Conservation (phyloP, 2,329 filamentous ascomycete genomes). For the Phialocephala sp. region DNA sequence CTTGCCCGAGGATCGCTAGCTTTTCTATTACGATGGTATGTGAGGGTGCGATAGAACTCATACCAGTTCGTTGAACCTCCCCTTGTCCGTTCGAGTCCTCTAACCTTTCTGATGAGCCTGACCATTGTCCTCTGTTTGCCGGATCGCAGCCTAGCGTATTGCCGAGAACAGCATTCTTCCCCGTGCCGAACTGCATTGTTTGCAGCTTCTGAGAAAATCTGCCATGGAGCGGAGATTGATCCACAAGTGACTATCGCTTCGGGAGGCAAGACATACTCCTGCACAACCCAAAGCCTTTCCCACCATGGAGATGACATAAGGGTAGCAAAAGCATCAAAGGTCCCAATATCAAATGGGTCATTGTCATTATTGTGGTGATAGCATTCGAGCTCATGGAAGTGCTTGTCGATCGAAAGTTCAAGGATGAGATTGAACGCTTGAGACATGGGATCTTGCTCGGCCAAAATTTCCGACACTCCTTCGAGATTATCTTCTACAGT, state of each 20-base stretch:
- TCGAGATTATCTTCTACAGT: neutral
- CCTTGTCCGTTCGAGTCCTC: neutral
- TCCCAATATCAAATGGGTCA: neutral
- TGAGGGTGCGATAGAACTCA: neutral
- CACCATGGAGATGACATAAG: neutral
- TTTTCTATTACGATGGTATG: conserved; percentile 5
- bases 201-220: neutral
- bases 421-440: neutral
- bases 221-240: neutral
- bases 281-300: conserved; percentile 7
- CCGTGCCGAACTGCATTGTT: neutral
- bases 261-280: conserved; percentile 7
- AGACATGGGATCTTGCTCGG: neutral
- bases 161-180: neutral
- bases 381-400: neutral
- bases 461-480: neutral
- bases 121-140: neutral
- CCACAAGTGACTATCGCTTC: conserved; percentile 1
- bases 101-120: neutral
- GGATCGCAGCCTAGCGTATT: neutral
- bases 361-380: neutral
- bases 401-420: neutral
- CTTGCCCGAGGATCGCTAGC: conserved; percentile 13
- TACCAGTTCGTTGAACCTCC: neutral
- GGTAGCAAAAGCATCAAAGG: neutral